These are phyloP conservation scores for Exidia glandulosa DNA, from an alignment of 768 basidiomycete genomes.

Conservation along the genomic window DNA sequence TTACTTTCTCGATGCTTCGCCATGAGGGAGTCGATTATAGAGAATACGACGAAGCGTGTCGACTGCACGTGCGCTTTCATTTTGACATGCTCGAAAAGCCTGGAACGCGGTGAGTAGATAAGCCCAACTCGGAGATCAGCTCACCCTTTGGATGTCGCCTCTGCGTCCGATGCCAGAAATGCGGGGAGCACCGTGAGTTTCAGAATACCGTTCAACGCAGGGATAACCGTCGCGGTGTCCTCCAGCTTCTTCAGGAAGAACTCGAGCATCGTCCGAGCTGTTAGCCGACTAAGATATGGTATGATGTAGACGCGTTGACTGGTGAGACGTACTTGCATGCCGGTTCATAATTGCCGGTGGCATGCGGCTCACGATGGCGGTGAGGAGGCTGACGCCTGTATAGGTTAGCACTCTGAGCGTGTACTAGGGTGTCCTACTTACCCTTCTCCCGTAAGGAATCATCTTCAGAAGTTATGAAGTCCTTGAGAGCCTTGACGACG, in stretches of 20 bases:
- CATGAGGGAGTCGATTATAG: conserved; percentile 68
- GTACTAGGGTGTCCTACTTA: conserved; percentile 18
- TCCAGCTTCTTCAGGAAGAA: conserved; percentile 85
- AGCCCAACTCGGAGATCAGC: conserved; percentile 20
- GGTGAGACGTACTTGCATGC: conserved; percentile 56
- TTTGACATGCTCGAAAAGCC: conserved; percentile 65
- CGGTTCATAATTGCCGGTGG: conserved; percentile 57
- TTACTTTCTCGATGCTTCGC: conserved; percentile 56
- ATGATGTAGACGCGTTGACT: neutral
- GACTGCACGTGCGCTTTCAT: conserved; percentile 78
- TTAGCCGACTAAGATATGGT: neutral
- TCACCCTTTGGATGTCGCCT: conserved; percentile 48
- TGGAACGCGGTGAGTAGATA: conserved; percentile 18
- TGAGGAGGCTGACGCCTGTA: conserved; percentile 79
- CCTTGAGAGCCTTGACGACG: conserved; percentile 78
- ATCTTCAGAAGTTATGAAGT: conserved; percentile 81
- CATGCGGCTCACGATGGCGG: conserved; percentile 52
- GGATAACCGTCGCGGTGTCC: conserved; percentile 74
- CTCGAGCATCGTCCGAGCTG: conserved; percentile 69
- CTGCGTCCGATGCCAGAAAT: conserved; percentile 55
- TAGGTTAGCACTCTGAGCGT: neutral
- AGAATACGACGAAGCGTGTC: conserved; percentile 70
- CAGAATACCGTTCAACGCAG: conserved; percentile 66
- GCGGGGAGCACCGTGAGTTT: conserved; percentile 51
- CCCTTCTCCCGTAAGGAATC: conserved; percentile 72